These are phyloP conservation scores for Pichia sp. DNA, from an alignment of 1,139 yeast species.

Conservation along the genomic window DNA sequence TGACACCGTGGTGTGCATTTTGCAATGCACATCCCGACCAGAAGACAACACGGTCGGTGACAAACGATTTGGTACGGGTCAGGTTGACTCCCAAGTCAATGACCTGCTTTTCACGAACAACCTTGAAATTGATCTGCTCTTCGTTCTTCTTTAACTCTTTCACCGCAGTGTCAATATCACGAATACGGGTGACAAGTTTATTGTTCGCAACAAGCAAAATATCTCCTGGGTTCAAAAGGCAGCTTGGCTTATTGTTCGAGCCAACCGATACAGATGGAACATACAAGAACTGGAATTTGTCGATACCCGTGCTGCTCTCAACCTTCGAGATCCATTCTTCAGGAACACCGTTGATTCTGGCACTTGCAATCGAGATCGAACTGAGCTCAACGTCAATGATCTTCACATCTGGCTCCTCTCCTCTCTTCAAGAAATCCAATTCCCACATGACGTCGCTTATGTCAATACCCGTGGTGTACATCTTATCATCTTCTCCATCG, in stretches of 20 bases:
- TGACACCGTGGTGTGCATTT: conserved; percentile 64
- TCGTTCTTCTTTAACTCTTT: conserved; percentile 27
- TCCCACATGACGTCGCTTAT: conserved; percentile 59
- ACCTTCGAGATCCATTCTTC: conserved; percentile 73
- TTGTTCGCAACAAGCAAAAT: conserved; percentile 68
- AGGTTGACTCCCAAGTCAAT: conserved; percentile 62
- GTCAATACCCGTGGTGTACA: conserved; percentile 79
- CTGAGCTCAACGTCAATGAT: conserved; percentile 78
- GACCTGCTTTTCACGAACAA: conserved; percentile 58
- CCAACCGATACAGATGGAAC: conserved; percentile 56
- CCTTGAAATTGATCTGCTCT: conserved; percentile 49
- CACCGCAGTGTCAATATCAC: conserved; percentile 58
- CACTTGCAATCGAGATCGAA: conserved; percentile 65
- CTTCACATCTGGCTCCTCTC: conserved; percentile 45
- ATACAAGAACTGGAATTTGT: conserved; percentile 66
- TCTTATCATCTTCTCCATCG: conserved; percentile 61
- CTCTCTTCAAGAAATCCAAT: conserved; percentile 49
- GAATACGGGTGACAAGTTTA: conserved; percentile 55
- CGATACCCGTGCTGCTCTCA: conserved; percentile 52
- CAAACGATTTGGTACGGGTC: conserved; percentile 48
- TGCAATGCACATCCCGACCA: conserved; percentile 82
- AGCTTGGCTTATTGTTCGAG: conserved; percentile 25
- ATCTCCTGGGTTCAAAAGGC: conserved; percentile 57
- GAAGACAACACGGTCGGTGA: conserved; percentile 62
- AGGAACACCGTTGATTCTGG: conserved; percentile 80